Percentiles rank a stretch among this genome's conserved stretches.
Conservation (phyloP, 768 basidiomycete genomes). For the Collybia nuda region DNA sequence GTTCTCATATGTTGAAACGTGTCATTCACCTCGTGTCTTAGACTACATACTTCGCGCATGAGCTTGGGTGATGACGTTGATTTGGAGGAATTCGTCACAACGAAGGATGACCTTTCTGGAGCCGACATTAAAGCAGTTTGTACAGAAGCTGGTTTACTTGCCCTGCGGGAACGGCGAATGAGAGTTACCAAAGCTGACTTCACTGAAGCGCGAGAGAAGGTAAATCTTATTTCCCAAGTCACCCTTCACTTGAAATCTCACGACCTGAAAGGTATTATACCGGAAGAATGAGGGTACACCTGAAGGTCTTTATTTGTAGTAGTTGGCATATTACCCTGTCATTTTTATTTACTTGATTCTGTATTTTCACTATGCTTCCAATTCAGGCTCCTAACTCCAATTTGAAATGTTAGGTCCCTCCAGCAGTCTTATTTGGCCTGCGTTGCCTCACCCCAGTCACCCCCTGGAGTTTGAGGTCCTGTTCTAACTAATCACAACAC, state of each 20-base stretch:
- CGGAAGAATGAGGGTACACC: slow-evolving; percentile 97
- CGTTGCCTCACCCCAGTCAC: too few species aligned
- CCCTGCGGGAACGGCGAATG: slow-evolving; percentile 93
- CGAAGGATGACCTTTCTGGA: slow-evolving; percentile 94
- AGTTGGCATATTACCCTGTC: slow-evolving; percentile 5
- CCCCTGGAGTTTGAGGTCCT: too few species aligned
- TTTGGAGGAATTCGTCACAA: slow-evolving; percentile 92
- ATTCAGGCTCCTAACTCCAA: neutral
- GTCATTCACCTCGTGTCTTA: slow-evolving; percentile 20
- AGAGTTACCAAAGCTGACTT: slow-evolving; percentile 91
- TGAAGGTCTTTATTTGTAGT: slow-evolving; percentile 81
- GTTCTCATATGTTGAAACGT: slow-evolving; percentile 6
- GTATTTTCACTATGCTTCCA: slow-evolving; percentile 1
- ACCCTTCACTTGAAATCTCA: slow-evolving; percentile 5
- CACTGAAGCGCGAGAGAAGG: slow-evolving; percentile 91
- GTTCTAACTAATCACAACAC: too few species aligned
- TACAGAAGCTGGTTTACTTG: slow-evolving; percentile 96
- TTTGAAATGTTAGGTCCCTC: too few species aligned
- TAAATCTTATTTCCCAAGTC: slow-evolving; percentile 25
- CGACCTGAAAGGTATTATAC: slow-evolving; percentile 66
- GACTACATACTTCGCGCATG: slow-evolving; percentile 95
- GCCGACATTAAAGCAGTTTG: slow-evolving; percentile 99
- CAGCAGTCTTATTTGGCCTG: too few species aligned
- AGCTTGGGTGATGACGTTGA: slow-evolving; percentile 85
- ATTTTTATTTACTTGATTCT: slow-evolving; percentile 12